Evolutionary conservation across 768 basidiomycete genomes (phyloP), one percentile per base, ranked within the genome.

Genomic region (Artomyces pyxidatus): DNA sequence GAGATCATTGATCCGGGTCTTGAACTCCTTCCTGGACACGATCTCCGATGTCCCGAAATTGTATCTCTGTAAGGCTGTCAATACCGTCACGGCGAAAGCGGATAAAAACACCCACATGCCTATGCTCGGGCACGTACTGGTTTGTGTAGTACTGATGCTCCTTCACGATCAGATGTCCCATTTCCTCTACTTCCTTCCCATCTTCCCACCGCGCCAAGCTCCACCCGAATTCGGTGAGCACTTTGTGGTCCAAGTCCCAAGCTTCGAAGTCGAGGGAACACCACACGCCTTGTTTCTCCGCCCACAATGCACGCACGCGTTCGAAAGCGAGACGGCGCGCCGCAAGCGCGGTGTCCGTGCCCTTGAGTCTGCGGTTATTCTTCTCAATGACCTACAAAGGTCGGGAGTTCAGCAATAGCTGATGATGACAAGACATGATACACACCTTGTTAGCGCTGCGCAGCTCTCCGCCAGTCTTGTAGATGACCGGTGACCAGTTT

Each of bases 191-290:
- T 59, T 70, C 70, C 37, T 68, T 37, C 4, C 73, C 80, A 22
- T 74, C 67, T 42, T 76, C 67, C 79, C 82, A 88, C 8, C 66
- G 69, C 26, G 82, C 56, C 8, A 69, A 59, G 56, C 80, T 78
- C 74, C 79, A 91, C n/a, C 91, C 91, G 56, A 88, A 84, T 61
- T 94, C 91, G 22, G 86, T 89, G 53, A 91, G 70, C 19, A 82
- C 53, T 1, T 68, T 75, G 58, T 88, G 85, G 37, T 88, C 85
- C 37, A 65, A 64, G 60, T 93, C 90, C 88, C 88, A 92, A 16
- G 75, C 78, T 65, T 92, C 90, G 53, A 92, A 83, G 62, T 92
- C 90, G 44, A 91, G 64, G 14, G 88, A 78, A 59, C 77, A 77
- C 85, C 87, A 91, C 4, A 77, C 75, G 37, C 86, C 88, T 22